Evolutionary conservation across 345 rosid species (phyloP).

Genomic region (Euphorbia tirucalli): DNA sequence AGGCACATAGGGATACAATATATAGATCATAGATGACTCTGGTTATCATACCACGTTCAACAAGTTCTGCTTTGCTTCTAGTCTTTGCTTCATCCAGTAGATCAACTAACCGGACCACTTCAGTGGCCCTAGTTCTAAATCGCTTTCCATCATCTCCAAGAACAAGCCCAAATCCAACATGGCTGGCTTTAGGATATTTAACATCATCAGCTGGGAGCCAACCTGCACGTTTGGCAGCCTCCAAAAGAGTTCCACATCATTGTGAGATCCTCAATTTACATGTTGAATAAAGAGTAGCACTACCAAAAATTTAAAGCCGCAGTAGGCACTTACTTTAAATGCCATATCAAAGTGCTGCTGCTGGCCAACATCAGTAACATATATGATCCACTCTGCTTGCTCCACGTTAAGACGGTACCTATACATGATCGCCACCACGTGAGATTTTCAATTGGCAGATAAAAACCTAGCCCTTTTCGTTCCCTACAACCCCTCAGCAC

Average conservation of each 20-base stretch:
- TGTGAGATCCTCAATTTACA: slow-evolving; percentile 11
- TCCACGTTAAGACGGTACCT: slow-evolving; percentile 97
- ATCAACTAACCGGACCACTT: slow-evolving; percentile 92
- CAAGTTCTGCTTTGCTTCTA: slow-evolving; percentile 71
- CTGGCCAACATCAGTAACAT: slow-evolving; percentile 98
- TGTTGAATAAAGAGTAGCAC: not conserved
- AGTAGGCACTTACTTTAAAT: slow-evolving; percentile 59
- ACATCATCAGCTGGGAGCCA: slow-evolving; percentile 71
- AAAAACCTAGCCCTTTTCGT: not conserved
- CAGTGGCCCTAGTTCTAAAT: slow-evolving; percentile 77
- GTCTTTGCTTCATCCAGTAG: slow-evolving; percentile 91
- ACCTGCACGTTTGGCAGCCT: slow-evolving; percentile 90
- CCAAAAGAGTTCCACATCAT: slow-evolving; percentile 23
- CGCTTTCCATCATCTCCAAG: slow-evolving; percentile 93
- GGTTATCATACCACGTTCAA: slow-evolving; percentile 68
- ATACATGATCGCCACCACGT: slow-evolving; percentile 2
- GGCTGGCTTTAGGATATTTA: slow-evolving; percentile 63
- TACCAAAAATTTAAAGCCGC: slow-evolving; percentile 2
- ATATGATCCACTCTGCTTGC: slow-evolving; percentile 93
- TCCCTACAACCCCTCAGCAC: not conserved
- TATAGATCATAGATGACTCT: slow-evolving; percentile 11
- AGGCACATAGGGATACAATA: slow-evolving; percentile 1
- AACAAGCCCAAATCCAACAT: slow-evolving; percentile 96
- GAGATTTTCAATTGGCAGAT: not conserved
- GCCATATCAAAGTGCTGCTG: slow-evolving; percentile 89